Conservation (phyloP, 129 eudicot genomes). For the Arctium lappa region DNA sequence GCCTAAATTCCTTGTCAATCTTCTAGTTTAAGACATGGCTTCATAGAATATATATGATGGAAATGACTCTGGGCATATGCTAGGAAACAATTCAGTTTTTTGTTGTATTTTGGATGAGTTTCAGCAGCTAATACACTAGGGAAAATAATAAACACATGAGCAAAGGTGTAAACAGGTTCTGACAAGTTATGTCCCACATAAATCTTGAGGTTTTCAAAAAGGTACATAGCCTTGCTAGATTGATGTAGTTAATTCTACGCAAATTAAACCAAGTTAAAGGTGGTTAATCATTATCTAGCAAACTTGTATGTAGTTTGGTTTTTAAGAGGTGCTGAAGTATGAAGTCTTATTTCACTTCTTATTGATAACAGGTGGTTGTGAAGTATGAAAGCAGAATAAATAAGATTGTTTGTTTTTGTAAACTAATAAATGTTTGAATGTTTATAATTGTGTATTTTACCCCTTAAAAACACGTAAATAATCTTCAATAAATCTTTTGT, state of each 20-base stretch:
- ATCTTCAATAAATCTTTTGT: not conserved
- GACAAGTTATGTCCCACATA: not conserved
- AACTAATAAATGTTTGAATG: not conserved
- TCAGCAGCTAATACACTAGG: not conserved
- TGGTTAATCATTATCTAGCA: not conserved
- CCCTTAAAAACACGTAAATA: not conserved
- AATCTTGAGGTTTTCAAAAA: not conserved
- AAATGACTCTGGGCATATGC: not conserved
- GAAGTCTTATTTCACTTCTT: not conserved
- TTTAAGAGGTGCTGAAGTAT: not conserved
- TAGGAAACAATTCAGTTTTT: not conserved
- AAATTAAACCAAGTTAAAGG: not conserved
- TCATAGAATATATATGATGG: not conserved
- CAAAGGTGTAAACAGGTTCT: not conserved
- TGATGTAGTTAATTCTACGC: not conserved
- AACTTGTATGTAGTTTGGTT: not conserved
- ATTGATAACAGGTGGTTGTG: not conserved
- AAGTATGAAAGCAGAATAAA: not conserved
- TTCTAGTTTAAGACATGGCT: conserved; percentile 11
- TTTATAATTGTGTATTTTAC: not conserved
- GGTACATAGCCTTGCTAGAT: not conserved
- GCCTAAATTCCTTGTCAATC: not conserved
- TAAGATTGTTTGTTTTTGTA: not conserved
- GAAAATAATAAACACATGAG: not conserved
- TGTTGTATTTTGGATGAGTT: not conserved